These are phyloP conservation scores for Diversispora epigaea DNA, from an alignment of 192 early-diverging fungal species.

Conservation along the genomic window DNA sequence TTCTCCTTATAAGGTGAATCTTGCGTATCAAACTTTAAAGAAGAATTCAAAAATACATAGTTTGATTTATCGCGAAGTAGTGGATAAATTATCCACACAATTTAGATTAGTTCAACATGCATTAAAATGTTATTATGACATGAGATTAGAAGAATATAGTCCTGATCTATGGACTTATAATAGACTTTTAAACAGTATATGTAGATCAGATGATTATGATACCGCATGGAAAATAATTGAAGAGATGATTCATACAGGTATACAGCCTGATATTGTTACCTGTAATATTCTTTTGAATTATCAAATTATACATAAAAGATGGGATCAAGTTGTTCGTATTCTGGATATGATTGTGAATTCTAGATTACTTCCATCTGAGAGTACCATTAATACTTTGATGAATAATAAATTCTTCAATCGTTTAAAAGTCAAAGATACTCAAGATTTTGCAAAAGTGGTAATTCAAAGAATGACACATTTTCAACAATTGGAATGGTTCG, in stretches of 20 bases:
- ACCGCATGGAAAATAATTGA: conserved; percentile 14
- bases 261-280: neutral
- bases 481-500: neutral
- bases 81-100: neutral
- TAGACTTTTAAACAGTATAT: neutral
- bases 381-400: neutral
- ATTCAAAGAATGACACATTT: neutral
- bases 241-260: neutral
- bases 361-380: neutral
- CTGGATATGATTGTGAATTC: neutral
- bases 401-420: neutral
- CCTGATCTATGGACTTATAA: conserved; percentile 17
- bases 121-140: neutral
- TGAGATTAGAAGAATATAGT: neutral
- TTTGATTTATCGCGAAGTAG: neutral
- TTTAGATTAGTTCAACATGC: neutral
- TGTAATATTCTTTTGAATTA: neutral
- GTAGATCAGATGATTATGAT: neutral
- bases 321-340: neutral
- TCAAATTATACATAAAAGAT: neutral
- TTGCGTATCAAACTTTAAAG: neutral
- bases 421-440: neutral
- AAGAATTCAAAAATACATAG: neutral
- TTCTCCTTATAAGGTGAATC: neutral
- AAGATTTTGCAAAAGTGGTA: neutral